Percentiles rank a stretch among this genome's conserved stretches.
Conservation (phyloP, 805 yeast species). For the Saturnispora saitoi region DNA sequence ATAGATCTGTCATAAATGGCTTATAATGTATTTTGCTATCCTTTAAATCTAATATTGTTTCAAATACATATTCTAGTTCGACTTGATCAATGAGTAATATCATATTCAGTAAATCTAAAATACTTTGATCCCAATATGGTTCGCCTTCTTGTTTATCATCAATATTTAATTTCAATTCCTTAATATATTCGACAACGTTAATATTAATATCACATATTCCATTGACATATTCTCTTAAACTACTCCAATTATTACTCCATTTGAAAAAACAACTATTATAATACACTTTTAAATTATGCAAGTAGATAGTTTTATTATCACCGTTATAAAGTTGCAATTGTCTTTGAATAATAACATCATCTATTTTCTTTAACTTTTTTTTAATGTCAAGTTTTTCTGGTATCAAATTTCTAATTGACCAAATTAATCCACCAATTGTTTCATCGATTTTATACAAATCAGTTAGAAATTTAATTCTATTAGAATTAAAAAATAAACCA, state of each 20-base stretch:
- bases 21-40: not conserved
- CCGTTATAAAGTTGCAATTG: not conserved
- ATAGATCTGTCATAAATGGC: not conserved
- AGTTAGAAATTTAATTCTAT: not conserved
- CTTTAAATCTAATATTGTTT: not conserved
- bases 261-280: not conserved
- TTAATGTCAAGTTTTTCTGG: not conserved
- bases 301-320: not conserved
- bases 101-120: slow-evolving; percentile 2
- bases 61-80: slow-evolving; percentile 4
- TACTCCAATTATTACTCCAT: not conserved
- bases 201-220: not conserved
- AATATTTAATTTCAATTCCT: not conserved
- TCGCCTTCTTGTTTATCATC: not conserved
- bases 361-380: not conserved
- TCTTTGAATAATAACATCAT: not conserved
- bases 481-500: not conserved
- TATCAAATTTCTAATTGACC: not conserved
- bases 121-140: not conserved
- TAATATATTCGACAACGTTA: slow-evolving; percentile 3
- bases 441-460: not conserved
- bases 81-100: slow-evolving; percentile 5
- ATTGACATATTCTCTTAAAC: not conserved
- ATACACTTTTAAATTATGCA: not conserved
- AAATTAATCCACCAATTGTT: slow-evolving; percentile 2